Base-by-base conservation (phyloP, 495 filamentous ascomycete genomes). In the Cercophora samala region DNA sequence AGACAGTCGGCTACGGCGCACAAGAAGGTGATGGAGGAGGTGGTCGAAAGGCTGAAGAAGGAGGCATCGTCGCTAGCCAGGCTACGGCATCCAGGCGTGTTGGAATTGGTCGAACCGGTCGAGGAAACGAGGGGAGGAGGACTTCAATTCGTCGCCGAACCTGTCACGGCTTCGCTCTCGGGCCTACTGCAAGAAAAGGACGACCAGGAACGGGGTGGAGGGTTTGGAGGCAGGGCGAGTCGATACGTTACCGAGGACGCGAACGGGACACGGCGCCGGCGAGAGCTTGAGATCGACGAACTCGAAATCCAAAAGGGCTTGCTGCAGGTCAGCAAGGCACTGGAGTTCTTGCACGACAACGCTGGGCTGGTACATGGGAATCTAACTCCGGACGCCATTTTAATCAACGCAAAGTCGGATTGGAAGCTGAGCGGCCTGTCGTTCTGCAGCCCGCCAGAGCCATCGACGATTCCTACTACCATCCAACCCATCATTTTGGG, bases 331-430 rank as follows among this genome's bases (percentile, higher is more conserved):
- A 92, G 91, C 68, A 97, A 97, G 75, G 95, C 93, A 19, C 80
- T 99, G 24, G 93, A 99, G 78, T 99, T 99, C 71, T 81, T 99
- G 21, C 95, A 99, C 72, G 95, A 98, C 75, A 97, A 94, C 73
- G 95, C 95, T 26, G 92, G 91, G 0, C 82, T 98, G 24, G 91
- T 98, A 1, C 95, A 99, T 77, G 91, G 89, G 22, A 99, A 99
- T 73, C 79, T 99, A 65, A 98, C 93, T 1, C 96, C 95, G 0
- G 95, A 99, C 62, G 92, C 93, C n/a, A 87, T 99, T 58, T 89
- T 94, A 64, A 84, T 99, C 72, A 99, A 99, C 80, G 87, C 90
- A 18, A 99, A 92, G 88, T 96, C 93, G 6, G 95, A 99, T 77
- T 99, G 95, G 95, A 99, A 99, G 75, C 91, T 99, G 61, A 93